A percentile compares a stretch with the other conserved stretches of the same genome.
Conservation (phyloP, 805 yeast genomes). For the Torulaspora maleeae region DNA sequence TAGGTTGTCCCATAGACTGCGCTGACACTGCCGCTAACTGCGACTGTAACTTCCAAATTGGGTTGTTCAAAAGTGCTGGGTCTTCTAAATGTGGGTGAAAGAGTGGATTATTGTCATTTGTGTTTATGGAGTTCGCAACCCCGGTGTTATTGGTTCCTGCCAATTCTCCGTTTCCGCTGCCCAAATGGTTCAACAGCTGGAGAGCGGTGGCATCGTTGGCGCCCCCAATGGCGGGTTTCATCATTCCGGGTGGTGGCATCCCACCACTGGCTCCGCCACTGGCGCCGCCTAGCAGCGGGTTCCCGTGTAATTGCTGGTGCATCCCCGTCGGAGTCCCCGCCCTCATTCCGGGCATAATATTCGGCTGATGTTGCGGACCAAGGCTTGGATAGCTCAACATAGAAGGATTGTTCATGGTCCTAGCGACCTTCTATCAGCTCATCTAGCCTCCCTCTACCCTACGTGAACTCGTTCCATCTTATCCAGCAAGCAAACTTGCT, state of each 20-base stretch:
- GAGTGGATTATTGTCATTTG: slow-evolving; percentile 32
- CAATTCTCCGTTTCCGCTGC: slow-evolving; percentile 10
- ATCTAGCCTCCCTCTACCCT: neutral
- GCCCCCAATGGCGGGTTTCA: slow-evolving; percentile 8
- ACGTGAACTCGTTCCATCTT: neutral
- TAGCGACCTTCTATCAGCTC: neutral
- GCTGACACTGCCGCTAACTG: slow-evolving; percentile 33
- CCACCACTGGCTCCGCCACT: slow-evolving; percentile 11
- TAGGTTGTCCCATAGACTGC: slow-evolving; percentile 36
- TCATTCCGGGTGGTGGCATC: slow-evolving; percentile 29
- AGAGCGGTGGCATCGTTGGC: slow-evolving; percentile 18
- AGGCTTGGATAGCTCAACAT: slow-evolving; percentile 26
- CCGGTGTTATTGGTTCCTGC: slow-evolving; percentile 8
- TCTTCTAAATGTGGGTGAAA: slow-evolving; percentile 36
- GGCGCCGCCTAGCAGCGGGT: slow-evolving; percentile 9
- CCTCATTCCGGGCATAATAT: slow-evolving; percentile 13
- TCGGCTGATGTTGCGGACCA: slow-evolving; percentile 20
- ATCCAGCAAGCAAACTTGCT: slow-evolving; percentile 2
- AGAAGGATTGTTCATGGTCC: slow-evolving; percentile 28
- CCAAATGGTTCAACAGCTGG: slow-evolving; percentile 22
- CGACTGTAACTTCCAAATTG: slow-evolving; percentile 37
- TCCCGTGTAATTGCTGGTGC: slow-evolving; percentile 15
- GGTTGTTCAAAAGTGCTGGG: slow-evolving; percentile 30
- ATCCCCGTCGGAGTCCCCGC: slow-evolving; percentile 13
- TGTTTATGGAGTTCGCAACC: slow-evolving; percentile 5